A percentile compares a stretch with the other conserved stretches of the same genome.
These are phyloP conservation scores for Emmonsiellopsis sp. DNA, from an alignment of 2,329 filamentous ascomycete genomes.

Conservation along the genomic window DNA sequence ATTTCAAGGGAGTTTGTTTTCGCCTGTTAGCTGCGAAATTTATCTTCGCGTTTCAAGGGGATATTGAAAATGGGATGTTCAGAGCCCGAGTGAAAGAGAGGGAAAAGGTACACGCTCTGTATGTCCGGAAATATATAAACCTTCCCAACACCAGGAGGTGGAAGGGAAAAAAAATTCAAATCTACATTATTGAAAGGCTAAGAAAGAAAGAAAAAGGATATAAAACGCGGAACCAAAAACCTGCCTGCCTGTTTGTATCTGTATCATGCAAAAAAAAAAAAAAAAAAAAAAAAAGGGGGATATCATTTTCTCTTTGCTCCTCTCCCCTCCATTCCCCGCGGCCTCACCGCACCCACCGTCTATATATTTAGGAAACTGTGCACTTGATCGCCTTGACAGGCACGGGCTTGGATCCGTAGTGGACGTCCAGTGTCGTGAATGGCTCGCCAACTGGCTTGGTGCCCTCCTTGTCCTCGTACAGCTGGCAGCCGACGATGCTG, in stretches of 20 bases:
- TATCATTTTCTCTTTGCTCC: not conserved
- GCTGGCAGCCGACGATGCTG: constrained; percentile 4
- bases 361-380: not conserved
- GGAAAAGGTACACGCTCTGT: not conserved
- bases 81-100: not conserved
- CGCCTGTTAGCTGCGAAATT: too few species aligned
- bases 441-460: constrained; percentile 1
- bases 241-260: too few species aligned
- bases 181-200: not conserved
- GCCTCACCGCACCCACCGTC: not conserved
- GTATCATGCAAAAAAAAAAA: too few species aligned
- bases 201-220: too few species aligned
- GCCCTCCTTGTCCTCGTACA: constrained; percentile 6
- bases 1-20: too few species aligned
- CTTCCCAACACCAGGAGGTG: not conserved
- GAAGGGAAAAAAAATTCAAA: not conserved
- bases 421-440: constrained; percentile 1
- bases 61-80: too few species aligned
- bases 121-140: not conserved
- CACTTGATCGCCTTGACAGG: constrained; percentile 5
- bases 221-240: too few species aligned
- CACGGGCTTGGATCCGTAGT: constrained; percentile 1
- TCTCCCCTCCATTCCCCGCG: constrained; percentile 7
- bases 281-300: too few species aligned
- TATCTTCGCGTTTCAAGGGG: too few species aligned